A percentile compares a stretch with the other conserved stretches of the same genome.
Evolutionary conservation across 2,329 filamentous ascomycete species (phyloP).

Genomic region (Fusarium sterilihyphosum): DNA sequence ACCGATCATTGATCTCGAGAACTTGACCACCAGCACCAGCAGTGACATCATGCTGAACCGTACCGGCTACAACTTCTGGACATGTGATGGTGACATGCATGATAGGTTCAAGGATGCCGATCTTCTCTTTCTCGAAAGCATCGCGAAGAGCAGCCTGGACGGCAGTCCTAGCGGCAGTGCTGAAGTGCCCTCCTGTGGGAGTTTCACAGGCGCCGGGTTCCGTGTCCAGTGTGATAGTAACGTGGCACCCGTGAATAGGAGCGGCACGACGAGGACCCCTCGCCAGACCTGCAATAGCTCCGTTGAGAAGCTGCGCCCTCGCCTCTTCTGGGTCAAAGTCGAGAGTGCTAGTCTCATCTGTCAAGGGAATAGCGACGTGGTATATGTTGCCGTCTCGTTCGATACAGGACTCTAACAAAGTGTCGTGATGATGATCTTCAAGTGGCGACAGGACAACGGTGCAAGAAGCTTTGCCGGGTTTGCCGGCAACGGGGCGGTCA

Average conservation of each 20-base stretch:
- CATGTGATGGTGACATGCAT: conserved; percentile 91
- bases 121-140: conserved; percentile 62
- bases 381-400: conserved; percentile 77
- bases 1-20: conserved; percentile 72
- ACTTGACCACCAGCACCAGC: conserved; percentile 78
- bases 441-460: conserved; percentile 74
- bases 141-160: conserved; percentile 75
- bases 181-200: conserved; percentile 73
- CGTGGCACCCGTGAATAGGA: conserved; percentile 79
- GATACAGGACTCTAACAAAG: conserved; percentile 54
- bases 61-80: conserved; percentile 82
- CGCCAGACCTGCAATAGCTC: conserved; percentile 83
- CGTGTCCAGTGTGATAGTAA: conserved; percentile 76
- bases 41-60: conserved; percentile 83
- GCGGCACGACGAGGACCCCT: conserved; percentile 84
- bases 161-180: conserved; percentile 69
- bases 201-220: conserved; percentile 63
- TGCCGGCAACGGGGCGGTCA: conserved; percentile 83
- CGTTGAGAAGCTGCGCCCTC: conserved; percentile 75
- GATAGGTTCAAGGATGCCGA: conserved; percentile 88
- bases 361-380: conserved; percentile 64
- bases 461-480: conserved; percentile 80
- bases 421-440: conserved; percentile 52
- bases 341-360: conserved; percentile 57
- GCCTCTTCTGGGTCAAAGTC: conserved; percentile 61